A percentile compares a stretch with the other conserved stretches of the same genome.
Conservation (phyloP, 164 flowering plant species). For the Sedum album region DNA sequence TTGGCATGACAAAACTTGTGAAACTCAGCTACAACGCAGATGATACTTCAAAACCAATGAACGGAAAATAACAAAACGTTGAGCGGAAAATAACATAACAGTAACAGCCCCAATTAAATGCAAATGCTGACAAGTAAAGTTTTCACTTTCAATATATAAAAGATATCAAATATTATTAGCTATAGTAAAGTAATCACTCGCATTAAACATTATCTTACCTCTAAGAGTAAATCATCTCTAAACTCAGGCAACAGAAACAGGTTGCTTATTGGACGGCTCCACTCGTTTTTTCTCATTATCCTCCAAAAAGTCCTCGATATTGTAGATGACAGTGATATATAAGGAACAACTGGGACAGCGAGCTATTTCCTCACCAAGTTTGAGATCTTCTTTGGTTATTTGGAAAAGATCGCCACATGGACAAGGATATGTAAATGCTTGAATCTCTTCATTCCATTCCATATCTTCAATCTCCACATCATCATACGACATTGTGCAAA, state of each 20-base stretch:
- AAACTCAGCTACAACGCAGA: no score
- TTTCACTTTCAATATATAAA: no score
- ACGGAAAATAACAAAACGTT: no score
- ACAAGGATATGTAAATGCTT: constrained; percentile 79
- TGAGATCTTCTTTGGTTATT: constrained; percentile 74
- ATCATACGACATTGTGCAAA: constrained; percentile 74
- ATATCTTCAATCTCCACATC: constrained; percentile 97
- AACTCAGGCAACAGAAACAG: constrained; percentile 51
- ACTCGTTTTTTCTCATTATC: constrained; percentile 21
- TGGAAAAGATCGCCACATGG: constrained; percentile 96
- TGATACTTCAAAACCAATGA: no score
- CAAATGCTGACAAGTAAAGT: no score
- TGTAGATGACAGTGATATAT: constrained; percentile 80
- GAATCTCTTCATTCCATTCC: constrained; percentile 90
- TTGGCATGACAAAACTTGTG: no score
- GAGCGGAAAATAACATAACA: no score
- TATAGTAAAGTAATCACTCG: no score
- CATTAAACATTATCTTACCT: background rate
- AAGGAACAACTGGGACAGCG: constrained; percentile 96
- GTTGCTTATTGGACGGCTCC: constrained; percentile 35
- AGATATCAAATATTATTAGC: no score
- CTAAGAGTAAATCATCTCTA: background rate
- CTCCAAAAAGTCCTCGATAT: constrained; percentile 63
- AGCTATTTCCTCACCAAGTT: constrained; percentile 84
- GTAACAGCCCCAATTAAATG: no score